Percentiles rank a stretch among this genome's conserved stretches.
phyloP scores from a whole-genome alignment of 139 green algal species.

The Chlorella vulgaris region DNA sequence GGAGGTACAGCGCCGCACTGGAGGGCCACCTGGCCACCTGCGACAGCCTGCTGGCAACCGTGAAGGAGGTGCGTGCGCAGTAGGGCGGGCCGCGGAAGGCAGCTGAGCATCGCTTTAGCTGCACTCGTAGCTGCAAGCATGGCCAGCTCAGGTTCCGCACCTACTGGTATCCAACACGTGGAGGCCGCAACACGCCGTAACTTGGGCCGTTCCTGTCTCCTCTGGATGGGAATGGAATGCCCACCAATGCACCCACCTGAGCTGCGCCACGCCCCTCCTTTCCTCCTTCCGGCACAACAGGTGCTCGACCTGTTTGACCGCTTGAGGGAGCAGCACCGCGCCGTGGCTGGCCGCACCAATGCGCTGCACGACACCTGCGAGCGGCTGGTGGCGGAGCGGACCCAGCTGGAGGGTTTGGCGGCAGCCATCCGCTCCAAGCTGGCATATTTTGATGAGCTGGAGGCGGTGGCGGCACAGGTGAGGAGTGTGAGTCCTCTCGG shows the following conservation, averaged over 20 bases:
- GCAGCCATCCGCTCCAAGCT: conserved; percentile 78
- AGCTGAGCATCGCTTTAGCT: too few species aligned
- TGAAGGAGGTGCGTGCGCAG: conserved; percentile 3
- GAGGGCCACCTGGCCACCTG: conserved; percentile 65
- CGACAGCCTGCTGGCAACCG: conserved; percentile 59
- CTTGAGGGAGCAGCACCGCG: conserved; percentile 67
- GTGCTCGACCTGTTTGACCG: conserved; percentile 69
- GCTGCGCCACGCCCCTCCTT: too few species aligned
- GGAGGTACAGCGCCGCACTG: conserved; percentile 68
- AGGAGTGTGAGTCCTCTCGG: not conserved
- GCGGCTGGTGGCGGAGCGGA: conserved; percentile 74
- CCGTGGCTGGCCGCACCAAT: conserved; percentile 61
- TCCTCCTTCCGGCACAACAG: too few species aligned
- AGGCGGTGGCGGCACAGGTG: conserved; percentile 73
- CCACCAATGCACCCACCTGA: too few species aligned
- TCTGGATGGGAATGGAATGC: too few species aligned
- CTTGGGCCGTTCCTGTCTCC: too few species aligned
- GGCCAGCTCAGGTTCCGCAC: too few species aligned
- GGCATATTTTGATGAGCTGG: conserved; percentile 94
- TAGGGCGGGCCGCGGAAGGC: too few species aligned
- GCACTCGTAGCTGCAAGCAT: not conserved
- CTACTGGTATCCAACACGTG: too few species aligned
- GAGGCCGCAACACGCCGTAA: too few species aligned
- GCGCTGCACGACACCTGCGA: conserved; percentile 71
- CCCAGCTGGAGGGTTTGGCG: conserved; percentile 60